Conservation (phyloP, 768 basidiomycete species). For the Macrolepiota fuliginosa region DNA sequence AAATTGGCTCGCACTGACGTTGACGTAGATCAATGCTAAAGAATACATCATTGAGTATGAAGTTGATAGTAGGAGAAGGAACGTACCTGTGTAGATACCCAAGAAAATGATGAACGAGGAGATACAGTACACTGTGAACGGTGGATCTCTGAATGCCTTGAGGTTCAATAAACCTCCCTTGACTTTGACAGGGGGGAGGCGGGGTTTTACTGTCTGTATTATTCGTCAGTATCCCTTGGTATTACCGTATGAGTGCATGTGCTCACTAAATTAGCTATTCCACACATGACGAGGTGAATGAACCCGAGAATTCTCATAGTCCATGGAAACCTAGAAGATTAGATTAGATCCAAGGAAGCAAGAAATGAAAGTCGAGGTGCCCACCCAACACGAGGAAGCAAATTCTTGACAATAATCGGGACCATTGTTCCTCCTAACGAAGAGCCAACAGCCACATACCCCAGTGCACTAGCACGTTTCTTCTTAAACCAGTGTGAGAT, state of each 20-base stretch:
- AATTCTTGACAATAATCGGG: conserved; percentile 56
- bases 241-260: too few relatives aligned
- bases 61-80: not conserved
- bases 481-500: conserved; percentile 75
- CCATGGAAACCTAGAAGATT: conserved; percentile 62
- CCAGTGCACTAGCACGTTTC: conserved; percentile 58
- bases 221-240: not conserved
- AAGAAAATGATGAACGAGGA: conserved; percentile 37
- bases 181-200: too few relatives aligned
- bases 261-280: conserved; percentile 50
- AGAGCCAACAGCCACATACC: conserved; percentile 63
- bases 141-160: conserved; percentile 44
- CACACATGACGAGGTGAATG: conserved; percentile 50
- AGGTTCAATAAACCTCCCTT: conserved; percentile 44
- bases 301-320: conserved; percentile 30
- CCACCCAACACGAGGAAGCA: conserved; percentile 48
- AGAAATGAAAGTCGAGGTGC: not conserved
- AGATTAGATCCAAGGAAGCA: not conserved
- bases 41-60: conserved; percentile 10
- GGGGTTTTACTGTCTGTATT: conserved; percentile 29
- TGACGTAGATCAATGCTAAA: conserved; percentile 45
- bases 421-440: conserved; percentile 68
- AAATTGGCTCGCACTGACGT: conserved; percentile 33
- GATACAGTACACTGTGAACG: conserved; percentile 50
- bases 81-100: conserved; percentile 64